phyloP scores from a whole-genome alignment of 164 flowering plant genomes.

The Magnolia sinica region DNA sequence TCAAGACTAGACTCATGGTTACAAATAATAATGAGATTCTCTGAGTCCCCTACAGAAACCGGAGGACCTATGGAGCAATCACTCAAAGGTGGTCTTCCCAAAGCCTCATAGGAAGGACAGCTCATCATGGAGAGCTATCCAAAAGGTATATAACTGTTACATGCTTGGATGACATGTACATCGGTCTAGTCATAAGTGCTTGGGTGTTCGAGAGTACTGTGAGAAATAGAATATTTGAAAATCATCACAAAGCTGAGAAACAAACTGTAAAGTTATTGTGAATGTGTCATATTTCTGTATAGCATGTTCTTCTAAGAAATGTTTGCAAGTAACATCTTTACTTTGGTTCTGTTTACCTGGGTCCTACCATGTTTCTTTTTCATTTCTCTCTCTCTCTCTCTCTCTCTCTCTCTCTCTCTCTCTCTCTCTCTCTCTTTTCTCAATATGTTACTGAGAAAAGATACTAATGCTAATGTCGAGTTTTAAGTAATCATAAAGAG shows the following conservation, averaged over 20 bases:
- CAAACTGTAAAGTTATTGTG: not conserved
- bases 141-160: conserved; percentile 52
- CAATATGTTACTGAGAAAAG: too few relatives aligned
- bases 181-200: not conserved
- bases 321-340: not conserved
- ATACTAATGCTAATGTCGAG: not conserved
- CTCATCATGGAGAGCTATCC: conserved; percentile 78
- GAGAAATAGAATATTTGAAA: conserved; percentile 1
- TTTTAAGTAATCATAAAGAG: not conserved
- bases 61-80: conserved; percentile 93
- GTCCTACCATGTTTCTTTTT: not conserved
- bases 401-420: too few relatives aligned
- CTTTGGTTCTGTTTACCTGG: not conserved
- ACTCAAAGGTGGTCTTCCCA: conserved; percentile 75
- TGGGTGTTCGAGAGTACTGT: not conserved
- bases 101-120: conserved; percentile 89
- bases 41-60: conserved; percentile 54
- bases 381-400: not conserved
- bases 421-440: too few relatives aligned
- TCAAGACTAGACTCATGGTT: not conserved
- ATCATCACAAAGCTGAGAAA: not conserved
- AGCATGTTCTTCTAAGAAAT: not conserved
- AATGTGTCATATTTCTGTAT: not conserved
- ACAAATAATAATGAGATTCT: not conserved
- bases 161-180: conserved; percentile 1